Conservation (phyloP, 805 yeast genomes). For the Candida cerambycidarum region DNA sequence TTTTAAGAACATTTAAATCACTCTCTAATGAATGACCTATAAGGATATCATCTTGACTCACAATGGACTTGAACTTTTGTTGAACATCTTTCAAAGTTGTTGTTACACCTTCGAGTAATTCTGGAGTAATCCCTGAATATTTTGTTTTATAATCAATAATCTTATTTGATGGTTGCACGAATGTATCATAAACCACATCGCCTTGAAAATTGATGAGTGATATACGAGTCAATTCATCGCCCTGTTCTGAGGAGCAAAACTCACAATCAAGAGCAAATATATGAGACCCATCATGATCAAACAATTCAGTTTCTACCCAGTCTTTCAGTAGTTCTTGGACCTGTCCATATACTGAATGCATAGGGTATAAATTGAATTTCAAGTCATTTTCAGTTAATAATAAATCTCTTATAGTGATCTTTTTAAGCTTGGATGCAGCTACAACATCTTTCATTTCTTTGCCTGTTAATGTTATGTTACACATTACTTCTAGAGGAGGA, state of each 20-base stretch:
- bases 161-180: constrained; percentile 73
- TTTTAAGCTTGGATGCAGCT: constrained; percentile 30
- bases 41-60: constrained; percentile 60
- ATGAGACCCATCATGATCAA: constrained; percentile 58
- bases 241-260: constrained; percentile 69
- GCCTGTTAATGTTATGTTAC: constrained; percentile 56
- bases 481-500: constrained; percentile 55
- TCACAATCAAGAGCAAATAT: constrained; percentile 91
- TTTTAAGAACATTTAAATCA: constrained; percentile 68
- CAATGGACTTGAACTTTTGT: constrained; percentile 43
- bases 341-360: constrained; percentile 37
- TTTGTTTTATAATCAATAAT: constrained; percentile 80
- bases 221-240: constrained; percentile 72
- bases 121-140: constrained; percentile 86
- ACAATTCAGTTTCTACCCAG: constrained; percentile 39
- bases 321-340: constrained; percentile 2
- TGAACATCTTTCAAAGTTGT: constrained; percentile 72
- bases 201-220: constrained; percentile 68
- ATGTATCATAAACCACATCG: constrained; percentile 63
- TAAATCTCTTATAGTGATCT: constrained; percentile 53
- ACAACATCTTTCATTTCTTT: constrained; percentile 49
- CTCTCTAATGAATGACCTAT: constrained; percentile 91
- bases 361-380: constrained; percentile 54
- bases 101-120: constrained; percentile 57
- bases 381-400: constrained; percentile 51